phyloP scores from a whole-genome alignment of 2,329 filamentous ascomycete species.

The Thielaviopsis ethacetica region DNA sequence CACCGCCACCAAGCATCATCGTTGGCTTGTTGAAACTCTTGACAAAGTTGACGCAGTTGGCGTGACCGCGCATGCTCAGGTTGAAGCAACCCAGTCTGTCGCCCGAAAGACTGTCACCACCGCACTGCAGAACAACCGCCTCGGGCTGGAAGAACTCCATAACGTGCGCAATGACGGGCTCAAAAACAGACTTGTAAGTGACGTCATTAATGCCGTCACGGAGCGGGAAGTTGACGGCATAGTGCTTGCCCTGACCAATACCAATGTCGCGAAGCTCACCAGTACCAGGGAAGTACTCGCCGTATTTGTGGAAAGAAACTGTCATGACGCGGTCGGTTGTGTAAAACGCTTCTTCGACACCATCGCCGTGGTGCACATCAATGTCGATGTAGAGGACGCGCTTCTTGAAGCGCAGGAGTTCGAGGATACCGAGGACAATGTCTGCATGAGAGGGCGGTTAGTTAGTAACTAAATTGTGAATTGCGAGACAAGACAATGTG shows the following conservation, averaged over 20 bases:
- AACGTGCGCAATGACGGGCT: conserved; percentile 72
- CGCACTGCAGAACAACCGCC: conserved; percentile 89
- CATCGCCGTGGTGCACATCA: conserved; percentile 85
- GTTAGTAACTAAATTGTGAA: neutral
- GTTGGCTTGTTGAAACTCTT: conserved; percentile 74
- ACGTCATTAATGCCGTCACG: conserved; percentile 82
- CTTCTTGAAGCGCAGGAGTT: conserved; percentile 77
- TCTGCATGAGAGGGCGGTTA: conserved; percentile 35
- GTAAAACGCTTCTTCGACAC: conserved; percentile 86
- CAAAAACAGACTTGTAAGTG: conserved; percentile 82
- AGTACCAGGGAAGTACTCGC: conserved; percentile 88
- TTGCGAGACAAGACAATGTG: too few species aligned
- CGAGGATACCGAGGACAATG: conserved; percentile 88
- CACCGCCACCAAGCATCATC: conserved; percentile 85
- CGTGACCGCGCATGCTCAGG: conserved; percentile 89
- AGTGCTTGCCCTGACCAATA: conserved; percentile 74
- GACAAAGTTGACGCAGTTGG: conserved; percentile 82
- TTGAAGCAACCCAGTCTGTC: conserved; percentile 95
- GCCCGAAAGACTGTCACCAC: conserved; percentile 84
- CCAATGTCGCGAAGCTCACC: conserved; percentile 77
- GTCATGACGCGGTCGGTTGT: conserved; percentile 88
- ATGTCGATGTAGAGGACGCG: conserved; percentile 97
- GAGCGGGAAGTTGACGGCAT: conserved; percentile 80
- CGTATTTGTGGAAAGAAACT: conserved; percentile 90
- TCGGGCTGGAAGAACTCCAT: conserved; percentile 79